These are phyloP conservation scores for Hericium rajendrae DNA, from an alignment of 768 basidiomycete genomes.

Conservation along the genomic window DNA sequence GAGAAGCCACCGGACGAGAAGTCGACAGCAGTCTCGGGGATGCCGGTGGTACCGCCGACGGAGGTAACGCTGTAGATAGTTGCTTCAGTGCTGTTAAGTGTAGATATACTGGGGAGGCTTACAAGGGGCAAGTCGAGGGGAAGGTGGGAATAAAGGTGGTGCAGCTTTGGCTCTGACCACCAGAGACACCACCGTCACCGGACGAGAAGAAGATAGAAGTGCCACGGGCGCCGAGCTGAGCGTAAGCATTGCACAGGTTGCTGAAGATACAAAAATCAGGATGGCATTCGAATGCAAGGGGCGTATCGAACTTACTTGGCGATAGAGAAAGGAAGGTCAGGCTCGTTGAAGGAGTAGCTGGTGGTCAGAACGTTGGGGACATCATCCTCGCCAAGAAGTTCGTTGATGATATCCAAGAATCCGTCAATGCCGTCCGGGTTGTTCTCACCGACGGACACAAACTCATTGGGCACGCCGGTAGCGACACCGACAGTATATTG, in stretches of 20 bases:
- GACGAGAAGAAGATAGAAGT: conserved; percentile 29
- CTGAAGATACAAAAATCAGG: conserved; percentile 7
- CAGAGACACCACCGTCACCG: conserved; percentile 29
- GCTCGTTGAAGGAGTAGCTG: conserved; percentile 25
- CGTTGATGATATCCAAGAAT: conserved; percentile 23
- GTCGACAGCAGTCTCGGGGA: conserved; percentile 16
- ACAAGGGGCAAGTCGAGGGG: conserved; percentile 28
- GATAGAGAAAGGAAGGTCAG: conserved; percentile 12
- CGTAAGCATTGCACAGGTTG: conserved; percentile 26
- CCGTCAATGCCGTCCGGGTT: conserved; percentile 16
- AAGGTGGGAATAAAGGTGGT: conserved; percentile 25
- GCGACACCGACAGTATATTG: conserved; percentile 29
- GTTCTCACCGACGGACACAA: conserved; percentile 17
- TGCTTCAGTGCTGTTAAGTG: neutral
- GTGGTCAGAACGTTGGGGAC: conserved; percentile 19
- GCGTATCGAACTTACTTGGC: conserved; percentile 17
- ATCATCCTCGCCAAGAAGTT: conserved; percentile 10
- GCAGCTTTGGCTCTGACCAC: conserved; percentile 20
- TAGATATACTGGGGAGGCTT: conserved; percentile 1
- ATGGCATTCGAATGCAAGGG: neutral
- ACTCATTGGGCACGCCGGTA: conserved; percentile 16
- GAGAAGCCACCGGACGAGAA: conserved; percentile 18
- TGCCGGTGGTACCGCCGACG: conserved; percentile 3
- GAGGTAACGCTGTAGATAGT: neutral
- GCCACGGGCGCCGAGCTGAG: conserved; percentile 27